These are phyloP conservation scores for Cladorrhinum sp. DNA, from an alignment of 2,329 filamentous ascomycete species.

Conservation along the genomic window DNA sequence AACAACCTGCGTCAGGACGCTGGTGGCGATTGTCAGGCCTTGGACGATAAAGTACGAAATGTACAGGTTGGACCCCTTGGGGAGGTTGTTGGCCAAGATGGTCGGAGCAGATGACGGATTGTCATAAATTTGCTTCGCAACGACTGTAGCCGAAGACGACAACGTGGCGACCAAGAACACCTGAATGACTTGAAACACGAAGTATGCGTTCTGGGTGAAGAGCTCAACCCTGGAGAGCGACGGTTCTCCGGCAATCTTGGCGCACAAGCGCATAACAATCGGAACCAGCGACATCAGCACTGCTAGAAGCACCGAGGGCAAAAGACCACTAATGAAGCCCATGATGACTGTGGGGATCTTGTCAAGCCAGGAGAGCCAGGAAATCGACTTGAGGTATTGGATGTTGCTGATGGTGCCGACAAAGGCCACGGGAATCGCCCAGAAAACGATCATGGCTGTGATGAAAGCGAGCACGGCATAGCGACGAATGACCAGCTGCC, in stretches of 20 bases:
- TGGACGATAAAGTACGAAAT: conserved; percentile 93
- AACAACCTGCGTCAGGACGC: conserved; percentile 66
- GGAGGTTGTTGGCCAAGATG: conserved; percentile 70
- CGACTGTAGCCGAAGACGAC: conserved; percentile 72
- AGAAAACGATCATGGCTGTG: conserved; percentile 78
- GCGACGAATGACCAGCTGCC: conserved; percentile 74
- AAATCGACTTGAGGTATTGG: conserved; percentile 60
- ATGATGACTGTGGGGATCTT: conserved; percentile 67
- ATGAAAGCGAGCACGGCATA: conserved; percentile 70
- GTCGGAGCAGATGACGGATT: conserved; percentile 60
- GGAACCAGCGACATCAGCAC: conserved; percentile 85
- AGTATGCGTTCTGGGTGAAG: conserved; percentile 88
- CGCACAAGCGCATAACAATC: conserved; percentile 75
- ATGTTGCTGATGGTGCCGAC: conserved; percentile 88
- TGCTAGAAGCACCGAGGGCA: conserved; percentile 75
- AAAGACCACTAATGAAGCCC: conserved; percentile 78
- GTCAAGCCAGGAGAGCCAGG: conserved; percentile 69
- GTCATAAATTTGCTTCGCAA: conserved; percentile 59
- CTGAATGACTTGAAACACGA: conserved; percentile 84
- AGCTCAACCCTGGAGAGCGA: conserved; percentile 78
- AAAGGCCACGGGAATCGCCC: conserved; percentile 70
- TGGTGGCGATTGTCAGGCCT: conserved; percentile 74
- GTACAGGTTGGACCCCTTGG: conserved; percentile 88
- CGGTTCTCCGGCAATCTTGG: conserved; percentile 75
- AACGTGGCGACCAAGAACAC: conserved; percentile 87